Evolutionary conservation across 225 moss, liverwort and hornwort species (phyloP), one percentile per base, ranked within the genome.

Genomic region (Rhytidiadelphus loreus): DNA sequence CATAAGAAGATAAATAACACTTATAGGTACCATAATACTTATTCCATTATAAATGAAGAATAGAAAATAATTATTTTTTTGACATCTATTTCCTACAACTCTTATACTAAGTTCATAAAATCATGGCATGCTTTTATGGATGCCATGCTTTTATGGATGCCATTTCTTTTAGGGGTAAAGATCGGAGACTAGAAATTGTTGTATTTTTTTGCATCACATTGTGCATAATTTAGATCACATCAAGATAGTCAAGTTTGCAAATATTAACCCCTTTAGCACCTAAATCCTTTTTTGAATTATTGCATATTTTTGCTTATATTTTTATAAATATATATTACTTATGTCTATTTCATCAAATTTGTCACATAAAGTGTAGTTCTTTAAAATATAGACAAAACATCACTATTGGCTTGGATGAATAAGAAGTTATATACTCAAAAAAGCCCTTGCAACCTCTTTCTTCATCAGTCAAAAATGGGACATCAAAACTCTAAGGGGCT

Each of bases 381-480:
- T 16, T 16, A 32, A 32, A 63, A 16, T 32, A 16, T 5, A 63
- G 17, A n/a, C n/a, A n/a, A n/a, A n/a, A n/a, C n/a, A n/a, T n/a
- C n/a, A n/a, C n/a, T 17, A 32, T 64, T 33, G 5, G 2, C 33
- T 64, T 64, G 33, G 7, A 64, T 64, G 9, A 33, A 64, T 33
- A 5, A 64, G 1, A 64, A 33, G 23, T 11, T n/a, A 0, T 23
- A 4, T n/a, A 0, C 13, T 68, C 6, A 22, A n/a, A 68, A n/a
- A 68, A 23, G 7, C 12, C 22, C 1, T 22, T n/a, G 13, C 2
- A n/a, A 68, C 12, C 1, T 68, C 68, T 68, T 22, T n/a, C 4
- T 68, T 68, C n/a, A n/a, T 12, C 3, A 4, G n/a, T 23, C 12
- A n/a, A 23, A 68, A 68, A 22, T n/a, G 22, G n/a, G 12, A n/a